These are phyloP conservation scores for Kwoniella mangroviensis DNA, from an alignment of 768 basidiomycete species.

Conservation along the genomic window DNA sequence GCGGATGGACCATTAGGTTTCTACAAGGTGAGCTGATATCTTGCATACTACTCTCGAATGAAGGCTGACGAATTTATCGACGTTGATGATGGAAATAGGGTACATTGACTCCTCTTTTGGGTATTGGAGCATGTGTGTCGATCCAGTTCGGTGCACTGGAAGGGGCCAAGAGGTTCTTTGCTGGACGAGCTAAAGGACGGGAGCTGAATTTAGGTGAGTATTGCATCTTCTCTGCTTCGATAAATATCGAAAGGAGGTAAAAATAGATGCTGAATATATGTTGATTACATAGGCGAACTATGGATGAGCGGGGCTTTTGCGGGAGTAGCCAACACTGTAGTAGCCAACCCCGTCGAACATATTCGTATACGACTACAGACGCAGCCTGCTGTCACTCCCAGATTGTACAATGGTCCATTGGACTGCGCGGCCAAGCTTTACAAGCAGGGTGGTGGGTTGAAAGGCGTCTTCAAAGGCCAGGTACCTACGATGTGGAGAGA, in stretches of 20 bases:
- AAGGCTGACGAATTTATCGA: too few relatives aligned
- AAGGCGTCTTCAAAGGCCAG: conserved; percentile 92
- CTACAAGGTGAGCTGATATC: conserved; percentile 82
- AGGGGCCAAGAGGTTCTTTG: conserved; percentile 79
- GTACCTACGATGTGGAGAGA: conserved; percentile 75
- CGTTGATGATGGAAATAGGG: conserved; percentile 64
- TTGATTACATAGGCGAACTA: conserved; percentile 63
- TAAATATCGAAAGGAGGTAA: too few relatives aligned
- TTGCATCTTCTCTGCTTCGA: too few relatives aligned
- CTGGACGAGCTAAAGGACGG: conserved; percentile 65
- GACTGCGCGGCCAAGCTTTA: conserved; percentile 88
- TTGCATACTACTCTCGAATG: too few relatives aligned
- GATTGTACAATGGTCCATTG: conserved; percentile 77
- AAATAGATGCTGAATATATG: background rate
- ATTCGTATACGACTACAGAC: conserved; percentile 95
- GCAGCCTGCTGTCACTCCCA: conserved; percentile 73
- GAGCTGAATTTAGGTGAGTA: conserved; percentile 70
- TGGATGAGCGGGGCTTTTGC: conserved; percentile 78
- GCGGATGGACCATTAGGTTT: conserved; percentile 92
- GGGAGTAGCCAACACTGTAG: conserved; percentile 86
- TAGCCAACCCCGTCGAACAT: conserved; percentile 95
- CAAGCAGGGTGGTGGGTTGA: conserved; percentile 68
- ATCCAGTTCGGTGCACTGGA: conserved; percentile 94
- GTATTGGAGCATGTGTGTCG: conserved; percentile 92
- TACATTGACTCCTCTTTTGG: conserved; percentile 83